Percentiles rank a stretch among this genome's conserved stretches.
phyloP scores from a whole-genome alignment of 116 monocot species.

The Dioscorea cayenensis region DNA sequence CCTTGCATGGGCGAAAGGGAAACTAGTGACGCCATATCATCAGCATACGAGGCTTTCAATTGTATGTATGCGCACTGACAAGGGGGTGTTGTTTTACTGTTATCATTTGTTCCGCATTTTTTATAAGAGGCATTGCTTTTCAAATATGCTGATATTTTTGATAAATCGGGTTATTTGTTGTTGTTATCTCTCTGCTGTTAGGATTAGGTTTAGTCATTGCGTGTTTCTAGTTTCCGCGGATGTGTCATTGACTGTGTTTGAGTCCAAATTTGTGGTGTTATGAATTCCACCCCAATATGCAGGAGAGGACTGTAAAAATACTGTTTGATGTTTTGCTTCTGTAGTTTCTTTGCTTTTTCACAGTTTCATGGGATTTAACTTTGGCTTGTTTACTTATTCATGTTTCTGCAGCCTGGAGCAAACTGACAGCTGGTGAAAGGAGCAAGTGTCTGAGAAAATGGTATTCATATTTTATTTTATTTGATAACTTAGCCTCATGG shows the following conservation, averaged over 20 bases:
- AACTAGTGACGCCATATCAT: constrained; percentile 85
- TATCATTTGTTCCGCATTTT: too few relatives aligned
- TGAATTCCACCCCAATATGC: too few relatives aligned
- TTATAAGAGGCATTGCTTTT: too few relatives aligned
- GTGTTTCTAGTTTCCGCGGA: too few relatives aligned
- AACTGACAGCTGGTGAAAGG: constrained; percentile 75
- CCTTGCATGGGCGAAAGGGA: constrained; percentile 85
- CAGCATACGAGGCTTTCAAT: constrained; percentile 53
- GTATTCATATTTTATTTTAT: constrained; percentile 23
- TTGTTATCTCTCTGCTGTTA: neutral
- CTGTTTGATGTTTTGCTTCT: too few relatives aligned
- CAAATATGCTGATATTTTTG: too few relatives aligned
- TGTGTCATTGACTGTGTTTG: too few relatives aligned
- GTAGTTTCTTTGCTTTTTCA: too few relatives aligned
- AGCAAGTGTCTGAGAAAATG: constrained; percentile 91
- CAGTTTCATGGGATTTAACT: too few relatives aligned
- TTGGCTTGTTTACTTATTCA: neutral
- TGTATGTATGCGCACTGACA: constrained; percentile 62
- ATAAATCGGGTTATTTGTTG: too few relatives aligned
- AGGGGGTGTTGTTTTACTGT: neutral
- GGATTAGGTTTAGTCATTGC: neutral
- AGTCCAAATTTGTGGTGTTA: too few relatives aligned
- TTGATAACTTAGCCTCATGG: neutral
- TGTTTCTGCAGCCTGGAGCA: constrained; percentile 84
- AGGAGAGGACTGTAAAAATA: too few relatives aligned